A percentile compares a stretch with the other conserved stretches of the same genome.
phyloP scores from a whole-genome alignment of 148 eudicot genomes.

The Nepenthes mirabilis region DNA sequence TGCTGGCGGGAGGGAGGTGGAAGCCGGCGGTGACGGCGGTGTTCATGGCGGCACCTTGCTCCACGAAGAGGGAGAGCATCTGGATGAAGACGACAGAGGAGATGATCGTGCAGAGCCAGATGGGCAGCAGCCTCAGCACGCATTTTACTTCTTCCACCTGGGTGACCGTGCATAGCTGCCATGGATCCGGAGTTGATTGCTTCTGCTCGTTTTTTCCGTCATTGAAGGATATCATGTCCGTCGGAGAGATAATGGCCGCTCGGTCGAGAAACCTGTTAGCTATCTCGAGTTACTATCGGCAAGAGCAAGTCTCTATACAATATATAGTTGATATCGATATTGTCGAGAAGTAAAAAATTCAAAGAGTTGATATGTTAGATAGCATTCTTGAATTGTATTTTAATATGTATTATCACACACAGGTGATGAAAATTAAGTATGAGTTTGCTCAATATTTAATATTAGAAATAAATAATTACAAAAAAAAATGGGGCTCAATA shows the following conservation, averaged over 20 bases:
- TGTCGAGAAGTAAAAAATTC: too few species aligned
- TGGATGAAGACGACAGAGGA: constrained; percentile 61
- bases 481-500: too few species aligned
- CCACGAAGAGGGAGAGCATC: constrained; percentile 54
- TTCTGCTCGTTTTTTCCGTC: constrained; percentile 1
- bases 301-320: neutral
- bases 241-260: constrained; percentile 37
- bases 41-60: constrained; percentile 65
- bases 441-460: too few species aligned
- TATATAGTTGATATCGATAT: too few species aligned
- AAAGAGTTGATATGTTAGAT: too few species aligned
- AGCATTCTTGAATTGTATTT: too few species aligned
- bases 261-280: constrained; percentile 37
- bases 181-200: constrained; percentile 20
- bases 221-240: constrained; percentile 10
- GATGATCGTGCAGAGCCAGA: constrained; percentile 52
- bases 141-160: constrained; percentile 64
- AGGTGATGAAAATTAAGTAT: too few species aligned
- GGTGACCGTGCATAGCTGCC: constrained; percentile 47
- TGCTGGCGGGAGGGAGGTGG: constrained; percentile 60
- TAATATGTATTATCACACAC: too few species aligned
- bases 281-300: neutral
- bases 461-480: too few species aligned
- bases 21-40: constrained; percentile 27
- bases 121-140: constrained; percentile 41